Evolutionary conservation across 208 protist genomes (phyloP), one percentile per base, ranked within the genome.

Genomic region (Trichomonas vaginalis): DNA sequence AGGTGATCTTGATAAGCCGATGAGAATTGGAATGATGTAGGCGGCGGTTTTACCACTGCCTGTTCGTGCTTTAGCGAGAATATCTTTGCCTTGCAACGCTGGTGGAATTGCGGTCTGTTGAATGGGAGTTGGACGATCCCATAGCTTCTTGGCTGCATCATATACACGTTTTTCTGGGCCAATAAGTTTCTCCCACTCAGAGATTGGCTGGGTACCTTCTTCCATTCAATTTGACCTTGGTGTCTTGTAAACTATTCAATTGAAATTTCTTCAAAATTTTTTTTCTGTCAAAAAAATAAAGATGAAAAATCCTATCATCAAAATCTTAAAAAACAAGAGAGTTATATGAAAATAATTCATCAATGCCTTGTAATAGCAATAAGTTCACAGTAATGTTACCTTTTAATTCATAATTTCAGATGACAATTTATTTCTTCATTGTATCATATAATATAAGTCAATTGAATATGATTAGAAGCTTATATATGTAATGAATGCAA

Each of bases 11-110:
- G 48, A 17, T 39, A 92, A n/a, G 12, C 86, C 86, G 0, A 51
- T 98, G 6, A 99, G 97, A 35, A 98, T 98, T 47, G 99, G 99
- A 96, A 99, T 99, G 6, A 99, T 97, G 96, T 99, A 99, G 23
- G 99, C 98, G 27, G 98, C 99, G 1, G 99, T 99, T 97, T 99
- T 99, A 95, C 99, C 99, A 14, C 99, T 99, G 51, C 99, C 99
- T 97, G 99, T 99, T 97, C 99, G 99, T 46, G 99, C 99, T 96
- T 99, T 98, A 27, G 97, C 96, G 0, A 97, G 90, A 95, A 97
- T 96, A 88, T 97, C 96, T 56, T 96, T 95, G 2, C 96, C 98
- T 61, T 98, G 98, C 0, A 99, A 97, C 0, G 98, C 98, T 46
- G 99, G 98, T 32, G 99, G 99, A 95, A 99, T 99, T 39, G 98